phyloP scores from a whole-genome alignment of 2,329 filamentous ascomycete genomes.

The Scopulariopsis brevicaulis region DNA sequence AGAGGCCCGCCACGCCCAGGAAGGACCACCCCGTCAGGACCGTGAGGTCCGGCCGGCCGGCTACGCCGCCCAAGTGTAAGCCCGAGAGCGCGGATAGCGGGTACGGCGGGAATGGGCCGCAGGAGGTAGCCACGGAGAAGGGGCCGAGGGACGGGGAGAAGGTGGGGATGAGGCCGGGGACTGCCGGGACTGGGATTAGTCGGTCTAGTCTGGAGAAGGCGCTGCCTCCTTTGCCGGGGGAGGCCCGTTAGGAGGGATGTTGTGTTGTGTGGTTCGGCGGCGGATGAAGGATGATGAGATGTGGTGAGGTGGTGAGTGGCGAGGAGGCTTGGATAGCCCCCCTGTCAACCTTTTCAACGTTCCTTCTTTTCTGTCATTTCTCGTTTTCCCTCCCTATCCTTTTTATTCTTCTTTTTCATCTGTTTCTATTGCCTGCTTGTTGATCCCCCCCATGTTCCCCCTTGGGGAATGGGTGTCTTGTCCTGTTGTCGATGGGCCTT shows the following conservation, averaged over 20 bases:
- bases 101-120: constrained; percentile 25
- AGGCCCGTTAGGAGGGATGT: not conserved
- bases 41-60: constrained; percentile 10
- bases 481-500: no score
- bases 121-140: constrained; percentile 16
- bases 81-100: constrained; percentile 36
- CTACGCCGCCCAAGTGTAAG: constrained; percentile 36
- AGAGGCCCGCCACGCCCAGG: not conserved
- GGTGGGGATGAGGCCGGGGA: constrained; percentile 16
- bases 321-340: constrained; percentile 1
- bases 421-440: no score
- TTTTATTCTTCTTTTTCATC: not conserved
- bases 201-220: constrained; percentile 49
- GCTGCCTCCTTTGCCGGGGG: constrained; percentile 41
- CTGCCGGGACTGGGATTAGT: constrained; percentile 32
- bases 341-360: constrained; percentile 4
- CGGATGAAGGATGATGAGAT: not conserved
- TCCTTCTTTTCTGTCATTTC: constrained; percentile 1
- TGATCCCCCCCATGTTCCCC: no score
- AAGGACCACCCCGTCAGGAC: not conserved
- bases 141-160: constrained; percentile 16
- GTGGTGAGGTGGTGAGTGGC: not conserved
- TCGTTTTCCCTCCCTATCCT: constrained; percentile 8
- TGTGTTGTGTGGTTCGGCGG: not conserved
- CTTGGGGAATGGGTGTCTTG: no score